A percentile compares a stretch with the other conserved stretches of the same genome.
Conservation (phyloP, 305 asterid genomes). For the Solanum hybrid region DNA sequence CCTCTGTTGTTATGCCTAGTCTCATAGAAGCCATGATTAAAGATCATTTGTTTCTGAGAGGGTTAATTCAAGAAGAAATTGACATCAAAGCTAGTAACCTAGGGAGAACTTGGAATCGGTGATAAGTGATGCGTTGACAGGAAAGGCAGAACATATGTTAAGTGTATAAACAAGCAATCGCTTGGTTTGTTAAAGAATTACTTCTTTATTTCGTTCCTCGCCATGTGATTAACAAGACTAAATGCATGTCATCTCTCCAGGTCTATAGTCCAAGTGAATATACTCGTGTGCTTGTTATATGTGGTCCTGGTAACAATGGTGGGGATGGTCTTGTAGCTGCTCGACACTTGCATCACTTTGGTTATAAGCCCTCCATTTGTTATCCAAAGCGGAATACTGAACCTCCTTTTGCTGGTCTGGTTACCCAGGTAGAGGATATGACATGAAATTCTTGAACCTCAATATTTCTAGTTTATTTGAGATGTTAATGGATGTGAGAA, state of each 20-base stretch:
- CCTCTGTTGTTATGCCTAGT: not conserved
- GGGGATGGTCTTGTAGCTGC: conserved; percentile 29
- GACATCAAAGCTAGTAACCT: not conserved
- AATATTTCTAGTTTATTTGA: conserved; percentile 28
- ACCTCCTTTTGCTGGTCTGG: conserved; percentile 15
- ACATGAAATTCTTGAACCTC: conserved; percentile 15
- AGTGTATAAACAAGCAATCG: not conserved
- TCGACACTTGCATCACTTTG: conserved; percentile 28
- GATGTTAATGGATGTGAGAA: conserved; percentile 21
- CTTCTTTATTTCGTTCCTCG: not conserved
- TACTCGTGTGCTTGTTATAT: conserved; percentile 31
- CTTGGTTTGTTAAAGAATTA: not conserved
- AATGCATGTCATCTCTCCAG: conserved; percentile 20
- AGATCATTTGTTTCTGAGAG: not conserved
- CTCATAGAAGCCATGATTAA: not conserved
- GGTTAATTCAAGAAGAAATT: not conserved
- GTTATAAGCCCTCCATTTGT: conserved; percentile 58
- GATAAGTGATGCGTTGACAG: not conserved
- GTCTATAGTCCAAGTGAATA: conserved; percentile 49
- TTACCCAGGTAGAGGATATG: conserved; percentile 16
- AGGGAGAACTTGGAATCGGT: not conserved
- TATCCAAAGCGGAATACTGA: conserved; percentile 18
- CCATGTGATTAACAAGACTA: not conserved
- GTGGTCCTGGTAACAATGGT: conserved; percentile 27
- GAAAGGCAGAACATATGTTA: not conserved